Percentiles rank a stretch among this genome's conserved stretches.
These are phyloP conservation scores for Westerdykella sp. DNA, from an alignment of 2,329 filamentous ascomycete genomes.

Conservation along the genomic window DNA sequence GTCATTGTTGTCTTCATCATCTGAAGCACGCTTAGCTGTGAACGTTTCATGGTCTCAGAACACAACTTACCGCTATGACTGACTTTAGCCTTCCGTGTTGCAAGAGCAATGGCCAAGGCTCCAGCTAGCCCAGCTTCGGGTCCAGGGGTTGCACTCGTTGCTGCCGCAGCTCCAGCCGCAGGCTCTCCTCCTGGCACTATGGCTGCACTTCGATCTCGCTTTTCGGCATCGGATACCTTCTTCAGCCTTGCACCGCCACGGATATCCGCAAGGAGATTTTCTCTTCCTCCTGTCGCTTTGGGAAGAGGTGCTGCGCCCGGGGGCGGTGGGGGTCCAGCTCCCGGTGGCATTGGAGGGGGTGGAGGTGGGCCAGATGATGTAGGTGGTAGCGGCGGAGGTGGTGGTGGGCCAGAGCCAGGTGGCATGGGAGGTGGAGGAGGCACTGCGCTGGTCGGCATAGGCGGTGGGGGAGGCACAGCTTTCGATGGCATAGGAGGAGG, in stretches of 20 bases:
- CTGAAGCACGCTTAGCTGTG: constrained; percentile 42
- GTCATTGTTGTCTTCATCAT: constrained; percentile 71
- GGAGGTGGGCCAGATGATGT: constrained; percentile 32
- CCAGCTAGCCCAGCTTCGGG: constrained; percentile 40
- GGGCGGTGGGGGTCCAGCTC: constrained; percentile 31
- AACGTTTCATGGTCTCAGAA: constrained; percentile 4
- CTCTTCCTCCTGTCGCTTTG: constrained; percentile 43
- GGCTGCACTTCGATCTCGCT: constrained; percentile 65
- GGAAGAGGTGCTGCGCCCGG: constrained; percentile 28
- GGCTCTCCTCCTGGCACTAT: constrained; percentile 48
- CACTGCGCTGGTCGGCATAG: constrained; percentile 1
- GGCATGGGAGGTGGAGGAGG: constrained; percentile 31
- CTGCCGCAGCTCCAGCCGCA: constrained; percentile 29
- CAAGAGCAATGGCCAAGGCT: constrained; percentile 71
- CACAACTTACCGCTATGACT: constrained; percentile 73
- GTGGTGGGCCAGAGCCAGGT: constrained; percentile 20
- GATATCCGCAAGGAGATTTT: constrained; percentile 64
- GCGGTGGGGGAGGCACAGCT: constrained; percentile 22
- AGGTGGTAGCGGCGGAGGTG: constrained; percentile 20
- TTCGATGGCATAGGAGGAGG: constrained; percentile 37
- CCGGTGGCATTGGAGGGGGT: constrained; percentile 32
- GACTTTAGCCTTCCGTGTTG: constrained; percentile 86
- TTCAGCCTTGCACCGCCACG: constrained; percentile 60
- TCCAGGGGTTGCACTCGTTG: constrained; percentile 14
- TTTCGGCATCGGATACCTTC: constrained; percentile 66